Percentiles rank a stretch among this genome's conserved stretches.
Evolutionary conservation across 2,329 filamentous ascomycete species (phyloP).

Genomic region (Pseudogymnoascus sp.): DNA sequence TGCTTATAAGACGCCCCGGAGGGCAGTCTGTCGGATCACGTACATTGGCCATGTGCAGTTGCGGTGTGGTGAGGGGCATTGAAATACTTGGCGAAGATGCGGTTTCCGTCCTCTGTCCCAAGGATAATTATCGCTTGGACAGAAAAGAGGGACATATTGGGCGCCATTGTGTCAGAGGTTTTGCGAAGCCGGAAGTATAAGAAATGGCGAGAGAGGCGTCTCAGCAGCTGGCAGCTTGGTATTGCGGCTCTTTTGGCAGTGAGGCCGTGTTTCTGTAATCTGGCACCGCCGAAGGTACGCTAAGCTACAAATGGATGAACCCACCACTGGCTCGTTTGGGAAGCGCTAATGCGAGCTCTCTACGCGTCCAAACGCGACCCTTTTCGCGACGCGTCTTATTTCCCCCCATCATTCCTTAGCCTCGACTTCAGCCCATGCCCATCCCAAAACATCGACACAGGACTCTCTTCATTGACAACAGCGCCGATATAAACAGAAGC

Average conservation of each 20-base stretch:
- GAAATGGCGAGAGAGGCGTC: neutral
- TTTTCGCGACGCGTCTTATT: constrained; percentile 11
- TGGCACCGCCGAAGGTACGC: constrained; percentile 2
- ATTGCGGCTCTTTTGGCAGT: constrained; percentile 4
- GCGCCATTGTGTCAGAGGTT: constrained; percentile 47
- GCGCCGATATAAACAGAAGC: constrained; percentile 9
- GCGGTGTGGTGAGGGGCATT: constrained; percentile 53
- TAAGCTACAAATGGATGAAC: neutral
- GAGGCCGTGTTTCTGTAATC: constrained; percentile 11
- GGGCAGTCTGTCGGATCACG: neutral
- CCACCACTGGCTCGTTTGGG: constrained; percentile 2
- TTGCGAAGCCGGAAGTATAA: neutral
- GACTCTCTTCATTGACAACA: neutral
- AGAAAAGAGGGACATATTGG: constrained; percentile 67
- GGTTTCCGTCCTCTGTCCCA: constrained; percentile 77
- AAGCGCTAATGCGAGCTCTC: constrained; percentile 8
- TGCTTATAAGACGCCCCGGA: neutral
- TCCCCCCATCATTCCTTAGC: neutral
- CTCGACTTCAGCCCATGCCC: neutral
- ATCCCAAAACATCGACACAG: constrained; percentile 3
- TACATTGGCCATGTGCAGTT: constrained; percentile 19
- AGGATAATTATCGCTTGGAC: constrained; percentile 73
- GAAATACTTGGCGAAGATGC: constrained; percentile 95
- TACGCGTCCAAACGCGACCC: constrained; percentile 4
- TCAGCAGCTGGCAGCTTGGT: constrained; percentile 2